Evolutionary conservation across 495 filamentous ascomycete species (phyloP), one percentile per base, ranked within the genome.

Genomic region (Viridothelium virens): DNA sequence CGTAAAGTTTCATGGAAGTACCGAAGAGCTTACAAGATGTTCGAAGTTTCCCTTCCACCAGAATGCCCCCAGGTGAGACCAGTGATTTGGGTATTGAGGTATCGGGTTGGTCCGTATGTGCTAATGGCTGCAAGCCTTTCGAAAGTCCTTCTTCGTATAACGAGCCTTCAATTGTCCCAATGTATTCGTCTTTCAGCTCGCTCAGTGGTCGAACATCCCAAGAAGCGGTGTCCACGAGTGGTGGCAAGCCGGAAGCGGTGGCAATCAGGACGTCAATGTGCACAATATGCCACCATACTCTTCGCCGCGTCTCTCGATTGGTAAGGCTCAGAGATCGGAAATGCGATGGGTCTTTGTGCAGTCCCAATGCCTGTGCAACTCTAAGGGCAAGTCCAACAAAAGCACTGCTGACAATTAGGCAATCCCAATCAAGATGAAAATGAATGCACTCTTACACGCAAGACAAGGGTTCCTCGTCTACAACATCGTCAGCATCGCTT

Each of bases 241-340:
- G 68, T 31, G 63, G 46, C n/a, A 70, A 63, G 4, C 68, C 68
- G 34, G 65, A 67, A 36, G 61, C 62, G 38, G 50, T 48, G 6
- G 65, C 65, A 47, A 63, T 65, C 36, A 66, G 61, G 5, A 69
- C 38, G 53, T 70, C 69, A n/a, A 70, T 38, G 59, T 67, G 62
- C n/a, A 66, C 50, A 16, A 70, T 50, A 14, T 70, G 69, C 37
- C 64, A 69, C 69, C 69, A 70, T 33, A 70, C 67, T 46, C 65
- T 41, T 25, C 69, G 67, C 9, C 69, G 38, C 10, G 61, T 61
- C 31, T 70, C 64, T n/a, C 9, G 25, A 38, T 53, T 65, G 53
- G 37, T 62, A 7, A 37, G 38, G 44, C 18, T 25, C 3, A 53
- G 36, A 61, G 47, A n/a, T 33, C 61, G 62, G 48, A 66, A 70